Base-by-base conservation (phyloP, 2,329 filamentous ascomycete genomes). In the Eurotiales sp. region DNA sequence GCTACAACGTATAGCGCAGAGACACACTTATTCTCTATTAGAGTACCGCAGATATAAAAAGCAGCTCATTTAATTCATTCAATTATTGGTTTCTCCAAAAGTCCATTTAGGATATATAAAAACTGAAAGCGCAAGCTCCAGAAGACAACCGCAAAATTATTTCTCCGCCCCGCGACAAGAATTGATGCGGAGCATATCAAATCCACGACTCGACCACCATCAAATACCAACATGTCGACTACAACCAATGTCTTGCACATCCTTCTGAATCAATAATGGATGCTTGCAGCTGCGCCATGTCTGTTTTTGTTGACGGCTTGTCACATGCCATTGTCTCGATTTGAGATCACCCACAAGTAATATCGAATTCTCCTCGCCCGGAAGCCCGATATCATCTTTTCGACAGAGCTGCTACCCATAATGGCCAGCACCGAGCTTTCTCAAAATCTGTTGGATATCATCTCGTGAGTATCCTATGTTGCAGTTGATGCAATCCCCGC, bases 371-470 rank as follows among this genome's bases (percentile, higher is more conserved):
- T 37, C n/a, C 3, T 19, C 15, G n/a, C 34, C 4, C n/a, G 8
- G 21, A 37, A 37, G 12, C 8, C 6, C 4, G 12, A 37, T 8
- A 15, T 19, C 7, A 7, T 15, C 15, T 37, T 36, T 37, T 37
- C n/a, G n/a, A 37, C 34, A 15, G 7, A 15, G 2, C 15, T 37
- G 12, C n/a, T 21, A 19, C 19, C 44, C 53, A 51, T 19, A 30
- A 73, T 72, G 70, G 68, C 69, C 53, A 63, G 62, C 57, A 61
- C 66, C 32, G 69, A 72, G 55, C 65, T 64, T 59, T 67, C 70
- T 46, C 64, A 67, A 55, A 67, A 64, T 61, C 62, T 73, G 53
- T 63, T 73, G 67, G 69, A 71, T 52, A 73, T 73, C 55, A 70
- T 69, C 43, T 71, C 66, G 71, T 73, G 57, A 22, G 64, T 54